Base-by-base conservation (phyloP, 495 filamentous ascomycete species). In the Aspergillus biplanus region DNA sequence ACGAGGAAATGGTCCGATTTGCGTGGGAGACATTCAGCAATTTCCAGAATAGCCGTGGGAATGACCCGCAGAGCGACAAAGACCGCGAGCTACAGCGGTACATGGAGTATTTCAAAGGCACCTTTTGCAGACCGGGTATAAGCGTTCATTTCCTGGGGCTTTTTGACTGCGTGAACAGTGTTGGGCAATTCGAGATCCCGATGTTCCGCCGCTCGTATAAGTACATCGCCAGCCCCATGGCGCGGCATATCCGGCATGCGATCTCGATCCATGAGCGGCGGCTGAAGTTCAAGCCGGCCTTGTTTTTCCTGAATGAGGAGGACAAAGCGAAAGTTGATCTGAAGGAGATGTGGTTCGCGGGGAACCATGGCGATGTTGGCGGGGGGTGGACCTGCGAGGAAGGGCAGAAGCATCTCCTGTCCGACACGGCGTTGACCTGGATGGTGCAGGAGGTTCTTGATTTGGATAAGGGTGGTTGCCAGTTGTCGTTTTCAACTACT, bases 1-100 rank as follows among this genome's bases (percentile, higher is more conserved):
- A 96, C 66, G 92, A 96, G 67, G 92, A 95, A 65, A 87, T 96
- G 86, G 84, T 90, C 16, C 76, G 80, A 0, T 96, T 96, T 63
- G 92, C 90, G 4, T 95, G 91, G 91, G 93, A 93, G 75, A 66
- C 60, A 12, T 61, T 59, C 18, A 34, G 34, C 54, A 55, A 59
- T 6, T 53, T 34, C 13, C 33, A 59, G 34, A 33, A 63, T 27
- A 44, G 32, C 52, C 15, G 18, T 33, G 44, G 63, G 60, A 27
- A 27, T 27, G 27, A n/a, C 60, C 64, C 8, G 82, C 83, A 7
- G 86, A 86, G 9, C 85, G 81, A 70, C 65, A 76, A 62, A 32
- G 70, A 71, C 21, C 53, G 64, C 56, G 52, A 68, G 7, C 68
- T 70, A 5, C 63, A 59, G 8, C 61, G 69, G 13, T 76, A 76